Percentiles rank a stretch among this genome's conserved stretches.
phyloP scores from a whole-genome alignment of 495 filamentous ascomycete genomes.

The Stereocaulon alpinum region DNA sequence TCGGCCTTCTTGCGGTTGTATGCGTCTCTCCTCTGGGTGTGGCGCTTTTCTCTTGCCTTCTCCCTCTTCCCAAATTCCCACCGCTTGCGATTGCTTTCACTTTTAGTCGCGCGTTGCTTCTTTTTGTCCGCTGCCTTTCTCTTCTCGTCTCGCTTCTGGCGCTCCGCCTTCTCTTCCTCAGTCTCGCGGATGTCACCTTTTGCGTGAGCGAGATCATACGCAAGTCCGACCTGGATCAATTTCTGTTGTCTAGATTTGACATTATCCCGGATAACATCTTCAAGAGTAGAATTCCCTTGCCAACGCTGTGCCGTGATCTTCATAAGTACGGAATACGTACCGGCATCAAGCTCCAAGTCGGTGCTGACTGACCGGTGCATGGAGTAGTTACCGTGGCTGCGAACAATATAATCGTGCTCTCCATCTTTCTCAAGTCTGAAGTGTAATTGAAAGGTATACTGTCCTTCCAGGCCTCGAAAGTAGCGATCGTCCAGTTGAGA shows the following conservation, averaged over 20 bases:
- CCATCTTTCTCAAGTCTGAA: slow-evolving; percentile 77
- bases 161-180: slow-evolving; percentile 47
- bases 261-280: slow-evolving; percentile 56
- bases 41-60: slow-evolving; percentile 32
- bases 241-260: slow-evolving; percentile 63
- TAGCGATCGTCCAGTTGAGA: slow-evolving; percentile 74
- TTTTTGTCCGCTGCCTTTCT: slow-evolving; percentile 36
- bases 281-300: slow-evolving; percentile 41
- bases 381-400: slow-evolving; percentile 57
- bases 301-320: slow-evolving; percentile 62
- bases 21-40: slow-evolving; percentile 15
- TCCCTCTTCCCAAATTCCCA: slow-evolving; percentile 42
- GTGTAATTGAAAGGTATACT: slow-evolving; percentile 65
- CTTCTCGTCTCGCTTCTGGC: slow-evolving; percentile 34
- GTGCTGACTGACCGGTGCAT: slow-evolving; percentile 72
- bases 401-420: slow-evolving; percentile 76
- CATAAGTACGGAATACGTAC: slow-evolving; percentile 69
- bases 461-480: slow-evolving; percentile 71
- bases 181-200: slow-evolving; percentile 61
- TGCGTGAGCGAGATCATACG: slow-evolving; percentile 76
- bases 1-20: slow-evolving; percentile 21
- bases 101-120: slow-evolving; percentile 34
- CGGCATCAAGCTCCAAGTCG: slow-evolving; percentile 72
- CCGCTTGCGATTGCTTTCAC: slow-evolving; percentile 41
- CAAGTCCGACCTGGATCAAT: slow-evolving; percentile 66